phyloP scores from a whole-genome alignment of 164 flowering plant genomes.

The Stephania yunnanensis region DNA sequence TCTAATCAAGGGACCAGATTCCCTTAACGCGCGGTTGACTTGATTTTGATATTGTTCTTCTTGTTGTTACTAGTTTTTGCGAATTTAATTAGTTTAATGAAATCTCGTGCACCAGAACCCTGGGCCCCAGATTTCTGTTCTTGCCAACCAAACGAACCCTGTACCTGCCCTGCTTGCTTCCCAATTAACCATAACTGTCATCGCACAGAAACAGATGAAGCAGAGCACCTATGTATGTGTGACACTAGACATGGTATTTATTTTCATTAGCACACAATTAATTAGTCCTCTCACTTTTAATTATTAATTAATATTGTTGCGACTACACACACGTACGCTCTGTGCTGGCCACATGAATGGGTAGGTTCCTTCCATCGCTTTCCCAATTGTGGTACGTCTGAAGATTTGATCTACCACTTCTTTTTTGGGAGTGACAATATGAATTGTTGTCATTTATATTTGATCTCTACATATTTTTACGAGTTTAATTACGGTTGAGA shows the following conservation, averaged over 20 bases:
- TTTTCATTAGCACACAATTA: too few species aligned
- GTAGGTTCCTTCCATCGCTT: not conserved
- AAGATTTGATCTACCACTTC: too few species aligned
- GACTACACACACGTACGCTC: not conserved
- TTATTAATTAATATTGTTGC: too few species aligned
- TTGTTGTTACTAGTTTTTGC: not conserved
- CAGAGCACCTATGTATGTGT: not conserved
- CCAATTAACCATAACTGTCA: too few species aligned
- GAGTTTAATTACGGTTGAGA: too few species aligned
- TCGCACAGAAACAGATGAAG: too few species aligned
- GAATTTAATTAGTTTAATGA: not conserved
- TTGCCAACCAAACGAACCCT: not conserved
- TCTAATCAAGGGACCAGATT: constrained; percentile 19
- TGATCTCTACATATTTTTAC: too few species aligned
- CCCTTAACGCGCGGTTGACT: constrained; percentile 17
- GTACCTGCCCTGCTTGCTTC: not conserved
- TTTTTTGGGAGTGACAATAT: too few species aligned
- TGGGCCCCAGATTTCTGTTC: not conserved
- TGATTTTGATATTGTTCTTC: not conserved
- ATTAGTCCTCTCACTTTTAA: not conserved
- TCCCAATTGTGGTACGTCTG: not conserved
- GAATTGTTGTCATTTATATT: too few species aligned
- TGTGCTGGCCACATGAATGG: constrained; percentile 3
- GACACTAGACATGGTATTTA: not conserved
- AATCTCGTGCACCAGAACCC: not conserved